Evolutionary conservation across 208 protist genomes (phyloP).

Genomic region (Trypanosoma rangeli): DNA sequence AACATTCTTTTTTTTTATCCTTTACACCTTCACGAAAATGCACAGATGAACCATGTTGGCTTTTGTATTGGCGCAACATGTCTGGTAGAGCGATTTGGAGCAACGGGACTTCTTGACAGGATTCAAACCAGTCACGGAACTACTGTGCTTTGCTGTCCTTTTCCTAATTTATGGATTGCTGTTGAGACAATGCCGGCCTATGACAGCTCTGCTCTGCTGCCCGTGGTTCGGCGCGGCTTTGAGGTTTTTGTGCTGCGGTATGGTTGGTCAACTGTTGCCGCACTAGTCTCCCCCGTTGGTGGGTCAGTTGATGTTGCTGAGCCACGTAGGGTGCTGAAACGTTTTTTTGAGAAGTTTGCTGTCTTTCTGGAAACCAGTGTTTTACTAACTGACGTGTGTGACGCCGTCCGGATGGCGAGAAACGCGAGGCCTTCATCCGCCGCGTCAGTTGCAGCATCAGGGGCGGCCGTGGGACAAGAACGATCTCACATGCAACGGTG

Average conservation of each 20-base stretch:
- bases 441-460: slow-evolving; percentile 10
- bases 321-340: background rate
- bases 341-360: slow-evolving; percentile 26
- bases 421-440: slow-evolving; percentile 6
- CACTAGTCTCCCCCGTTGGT: slow-evolving; percentile 1
- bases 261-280: slow-evolving; percentile 7
- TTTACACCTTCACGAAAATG: slow-evolving; percentile 24
- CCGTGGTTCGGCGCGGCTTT: slow-evolving; percentile 22
- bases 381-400: slow-evolving; percentile 9
- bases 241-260: slow-evolving; percentile 28
- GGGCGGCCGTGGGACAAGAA: slow-evolving; percentile 6
- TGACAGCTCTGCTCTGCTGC: slow-evolving; percentile 16
- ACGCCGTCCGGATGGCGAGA: background rate
- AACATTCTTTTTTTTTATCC: slow-evolving; percentile 76
- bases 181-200: slow-evolving; percentile 19
- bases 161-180: slow-evolving; percentile 27
- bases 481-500: slow-evolving; percentile 4
- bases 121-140: slow-evolving; percentile 17
- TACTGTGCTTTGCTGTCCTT: slow-evolving; percentile 20
- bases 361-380: slow-evolving; percentile 19
- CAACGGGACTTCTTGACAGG: slow-evolving; percentile 9
- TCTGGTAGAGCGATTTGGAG: slow-evolving; percentile 38
- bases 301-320: background rate
- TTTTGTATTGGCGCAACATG: slow-evolving; percentile 62
- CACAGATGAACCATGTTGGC: slow-evolving; percentile 71